phyloP scores from a whole-genome alignment of 2,329 filamentous ascomycete genomes.

The Fusarium anguioides region DNA sequence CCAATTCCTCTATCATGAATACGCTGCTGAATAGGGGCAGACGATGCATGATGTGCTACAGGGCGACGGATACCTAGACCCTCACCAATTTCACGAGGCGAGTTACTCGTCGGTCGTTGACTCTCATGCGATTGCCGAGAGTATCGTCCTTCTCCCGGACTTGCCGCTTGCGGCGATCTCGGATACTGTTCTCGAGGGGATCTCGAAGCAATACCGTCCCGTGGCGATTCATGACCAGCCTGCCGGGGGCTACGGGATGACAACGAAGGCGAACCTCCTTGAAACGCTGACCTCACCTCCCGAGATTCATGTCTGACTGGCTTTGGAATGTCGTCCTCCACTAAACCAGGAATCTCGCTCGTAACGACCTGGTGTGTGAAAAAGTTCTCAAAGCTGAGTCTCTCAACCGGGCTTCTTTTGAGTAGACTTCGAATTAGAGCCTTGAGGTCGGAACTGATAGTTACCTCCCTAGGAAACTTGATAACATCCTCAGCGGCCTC shows the following conservation, averaged over 20 bases:
- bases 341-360: conserved; percentile 80
- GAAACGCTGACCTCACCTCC: conserved; percentile 52
- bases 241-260: conserved; percentile 52
- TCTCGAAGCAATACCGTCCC: conserved; percentile 49
- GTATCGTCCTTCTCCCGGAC: conserved; percentile 54
- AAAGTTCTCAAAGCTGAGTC: conserved; percentile 87
- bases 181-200: conserved; percentile 57
- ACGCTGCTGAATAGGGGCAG: conserved; percentile 59
- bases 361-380: conserved; percentile 81
- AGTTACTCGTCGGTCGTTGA: conserved; percentile 52
- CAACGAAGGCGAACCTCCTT: conserved; percentile 45
- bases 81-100: conserved; percentile 59
- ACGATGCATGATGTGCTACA: conserved; percentile 58
- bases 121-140: conserved; percentile 44
- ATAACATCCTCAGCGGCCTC: conserved; percentile 89
- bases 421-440: conserved; percentile 81
- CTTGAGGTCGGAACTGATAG: conserved; percentile 81
- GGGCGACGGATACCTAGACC: conserved; percentile 65
- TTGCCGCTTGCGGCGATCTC: conserved; percentile 58
- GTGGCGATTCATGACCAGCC: conserved; percentile 51
- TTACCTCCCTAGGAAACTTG: conserved; percentile 79
- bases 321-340: conserved; percentile 77
- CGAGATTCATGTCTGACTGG: conserved; percentile 52
- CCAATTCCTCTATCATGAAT: conserved; percentile 35
- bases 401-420: conserved; percentile 86